A percentile compares a stretch with the other conserved stretches of the same genome.
Conservation (phyloP, 306 rosid species). For the Gastrolobium villosum region DNA sequence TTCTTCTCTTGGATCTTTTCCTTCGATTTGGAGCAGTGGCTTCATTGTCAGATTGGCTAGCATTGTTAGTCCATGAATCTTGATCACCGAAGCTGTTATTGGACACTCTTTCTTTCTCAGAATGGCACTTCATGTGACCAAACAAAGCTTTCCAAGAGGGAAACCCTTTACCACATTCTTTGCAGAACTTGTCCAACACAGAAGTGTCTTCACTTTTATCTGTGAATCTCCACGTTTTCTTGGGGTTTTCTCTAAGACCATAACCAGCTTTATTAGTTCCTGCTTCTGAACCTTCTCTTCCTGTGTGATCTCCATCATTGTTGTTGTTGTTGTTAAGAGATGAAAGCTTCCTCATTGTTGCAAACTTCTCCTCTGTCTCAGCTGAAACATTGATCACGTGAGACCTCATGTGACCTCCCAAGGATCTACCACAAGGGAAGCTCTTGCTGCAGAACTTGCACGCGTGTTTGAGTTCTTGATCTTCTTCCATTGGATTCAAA, state of each 20-base stretch:
- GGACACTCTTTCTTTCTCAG: conserved; percentile 56
- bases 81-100: conserved; percentile 50
- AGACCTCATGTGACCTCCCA: conserved; percentile 87
- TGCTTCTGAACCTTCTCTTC: conserved; percentile 9
- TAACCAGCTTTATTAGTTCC: conserved; percentile 45
- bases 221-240: conserved; percentile 61
- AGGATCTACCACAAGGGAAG: conserved; percentile 72
- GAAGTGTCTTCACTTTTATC: conserved; percentile 49
- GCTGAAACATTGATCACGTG: conserved; percentile 53
- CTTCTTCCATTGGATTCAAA: conserved; percentile 57
- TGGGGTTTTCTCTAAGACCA: conserved; percentile 68
- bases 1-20: conserved; percentile 55
- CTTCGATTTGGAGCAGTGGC: conserved; percentile 49
- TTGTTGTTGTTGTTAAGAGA: background rate
- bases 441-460: conserved; percentile 72
- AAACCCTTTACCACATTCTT: conserved; percentile 68
- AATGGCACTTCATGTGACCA: conserved; percentile 75
- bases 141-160: conserved; percentile 70
- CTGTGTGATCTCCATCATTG: no score
- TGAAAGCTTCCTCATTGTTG: conserved; percentile 38
- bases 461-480: conserved; percentile 50
- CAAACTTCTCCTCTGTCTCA: conserved; percentile 45
- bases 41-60: conserved; percentile 63
- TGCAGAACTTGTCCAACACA: conserved; percentile 55
- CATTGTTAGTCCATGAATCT: conserved; percentile 58